A percentile compares a stretch with the other conserved stretches of the same genome.
Conservation (phyloP, 2,329 filamentous ascomycete genomes). For the Calcarisporium arbuscula region DNA sequence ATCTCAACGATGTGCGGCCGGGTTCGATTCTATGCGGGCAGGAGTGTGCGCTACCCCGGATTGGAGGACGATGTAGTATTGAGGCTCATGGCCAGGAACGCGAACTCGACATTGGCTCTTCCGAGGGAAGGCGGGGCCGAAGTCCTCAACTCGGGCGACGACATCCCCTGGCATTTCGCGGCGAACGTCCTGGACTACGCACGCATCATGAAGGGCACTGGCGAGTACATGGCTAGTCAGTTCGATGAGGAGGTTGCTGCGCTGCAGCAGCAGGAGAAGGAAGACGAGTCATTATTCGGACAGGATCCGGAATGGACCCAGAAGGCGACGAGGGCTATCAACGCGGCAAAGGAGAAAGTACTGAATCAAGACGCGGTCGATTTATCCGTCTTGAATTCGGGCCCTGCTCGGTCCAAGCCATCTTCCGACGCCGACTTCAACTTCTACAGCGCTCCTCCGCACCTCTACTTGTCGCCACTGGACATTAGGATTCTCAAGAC, state of each 20-base stretch:
- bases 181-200: conserved; percentile 94
- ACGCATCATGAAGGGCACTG: conserved; percentile 88
- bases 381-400: too few relatives aligned
- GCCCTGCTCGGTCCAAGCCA: conserved; percentile 15
- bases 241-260: conserved; percentile 73
- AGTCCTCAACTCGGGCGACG: conserved; percentile 59
- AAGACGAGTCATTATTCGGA: conserved; percentile 86
- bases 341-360: conserved; percentile 69
- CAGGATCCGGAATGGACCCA: conserved; percentile 91
- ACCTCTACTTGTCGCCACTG: conserved; percentile 83
- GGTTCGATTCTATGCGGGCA: conserved; percentile 89
- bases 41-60: conserved; percentile 70
- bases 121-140: conserved; percentile 74
- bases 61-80: conserved; percentile 88
- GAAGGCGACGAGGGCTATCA: conserved; percentile 71
- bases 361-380: conserved; percentile 27
- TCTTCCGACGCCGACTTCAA: conserved; percentile 55
- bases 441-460: conserved; percentile 82
- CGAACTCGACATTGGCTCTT: conserved; percentile 78
- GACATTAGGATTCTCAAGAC: conserved; percentile 90
- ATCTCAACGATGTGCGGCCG: conserved; percentile 80
- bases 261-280: conserved; percentile 68
- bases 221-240: conserved; percentile 78
- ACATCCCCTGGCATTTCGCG: conserved; percentile 91
- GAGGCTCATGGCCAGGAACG: conserved; percentile 73